Conservation (phyloP, 345 rosid species). For the Populus euphratica region DNA sequence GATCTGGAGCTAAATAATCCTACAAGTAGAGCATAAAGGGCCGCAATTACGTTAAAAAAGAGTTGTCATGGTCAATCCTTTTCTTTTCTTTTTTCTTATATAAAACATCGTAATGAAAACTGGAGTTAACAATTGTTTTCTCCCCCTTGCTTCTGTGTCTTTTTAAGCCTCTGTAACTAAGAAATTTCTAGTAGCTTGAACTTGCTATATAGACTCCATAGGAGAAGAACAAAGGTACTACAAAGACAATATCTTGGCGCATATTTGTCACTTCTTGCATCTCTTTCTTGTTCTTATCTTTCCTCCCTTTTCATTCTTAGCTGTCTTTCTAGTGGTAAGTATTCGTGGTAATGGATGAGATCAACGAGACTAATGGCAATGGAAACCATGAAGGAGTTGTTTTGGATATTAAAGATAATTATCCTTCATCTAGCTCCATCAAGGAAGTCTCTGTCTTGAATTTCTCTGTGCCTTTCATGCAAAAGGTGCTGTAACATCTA, state of each 20-base stretch:
- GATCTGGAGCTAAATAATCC: no score
- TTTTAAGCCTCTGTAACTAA: background rate
- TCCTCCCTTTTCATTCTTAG: background rate
- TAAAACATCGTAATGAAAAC: no score
- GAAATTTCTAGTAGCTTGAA: background rate
- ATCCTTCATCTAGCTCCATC: slow-evolving; percentile 15
- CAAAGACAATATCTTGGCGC: background rate
- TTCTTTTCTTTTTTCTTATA: background rate
- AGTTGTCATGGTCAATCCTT: background rate
- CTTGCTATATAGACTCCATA: background rate
- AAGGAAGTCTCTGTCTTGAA: slow-evolving; percentile 39
- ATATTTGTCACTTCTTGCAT: background rate
- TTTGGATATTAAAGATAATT: slow-evolving; percentile 47
- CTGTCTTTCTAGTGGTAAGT: background rate
- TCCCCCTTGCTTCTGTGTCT: background rate
- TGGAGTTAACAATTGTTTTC: background rate
- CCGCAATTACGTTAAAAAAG: no score
- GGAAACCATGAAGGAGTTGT: slow-evolving; percentile 31
- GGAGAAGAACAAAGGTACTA: background rate
- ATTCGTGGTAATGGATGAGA: slow-evolving; percentile 47
- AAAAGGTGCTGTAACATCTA: slow-evolving; percentile 48
- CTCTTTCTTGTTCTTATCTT: background rate
- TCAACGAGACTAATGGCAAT: slow-evolving; percentile 25
- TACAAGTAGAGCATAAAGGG: no score
- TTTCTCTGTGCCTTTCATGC: slow-evolving; percentile 67